Evolutionary conservation across 1,284 basidiomycete genomes (phyloP).

Genomic region (Apiotrichum domesticum): DNA sequence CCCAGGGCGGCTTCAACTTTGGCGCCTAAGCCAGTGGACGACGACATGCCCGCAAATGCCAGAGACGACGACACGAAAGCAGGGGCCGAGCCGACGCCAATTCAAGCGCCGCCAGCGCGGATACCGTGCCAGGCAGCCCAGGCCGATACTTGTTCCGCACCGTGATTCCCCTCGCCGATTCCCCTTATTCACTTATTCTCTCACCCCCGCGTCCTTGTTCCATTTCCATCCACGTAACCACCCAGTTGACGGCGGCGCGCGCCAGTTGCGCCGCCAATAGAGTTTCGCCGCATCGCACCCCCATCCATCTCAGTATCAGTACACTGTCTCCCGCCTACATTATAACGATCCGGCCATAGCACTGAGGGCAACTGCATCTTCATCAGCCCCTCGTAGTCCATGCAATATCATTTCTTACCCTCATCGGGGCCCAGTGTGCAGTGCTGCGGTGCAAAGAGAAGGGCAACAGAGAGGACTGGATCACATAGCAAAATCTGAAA

Average conservation of each 20-base stretch:
- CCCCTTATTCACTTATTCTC: not conserved
- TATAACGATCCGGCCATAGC: slow-evolving; percentile 16
- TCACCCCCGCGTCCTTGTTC: not conserved
- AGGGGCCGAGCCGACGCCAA: too few relatives aligned
- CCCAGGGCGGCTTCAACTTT: slow-evolving; percentile 93
- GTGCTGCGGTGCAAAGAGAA: not conserved
- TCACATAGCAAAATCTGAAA: too few relatives aligned
- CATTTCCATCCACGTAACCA: not conserved
- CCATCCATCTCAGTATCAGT: slow-evolving; percentile 3
- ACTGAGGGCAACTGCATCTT: slow-evolving; percentile 15
- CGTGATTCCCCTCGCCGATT: not conserved
- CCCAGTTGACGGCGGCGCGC: slow-evolving; percentile 4
- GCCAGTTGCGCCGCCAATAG: slow-evolving; percentile 10
- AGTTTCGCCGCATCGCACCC: slow-evolving; percentile 9
- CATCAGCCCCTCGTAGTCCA: slow-evolving; percentile 12
- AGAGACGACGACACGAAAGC: too few relatives aligned
- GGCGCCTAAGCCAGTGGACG: slow-evolving; percentile 1
- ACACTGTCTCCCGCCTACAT: slow-evolving; percentile 7
- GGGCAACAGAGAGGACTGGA: too few relatives aligned
- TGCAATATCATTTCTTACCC: not conserved
- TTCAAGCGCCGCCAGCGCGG: not conserved
- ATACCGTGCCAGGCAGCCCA: not conserved
- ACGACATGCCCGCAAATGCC: not conserved
- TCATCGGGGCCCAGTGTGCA: not conserved
- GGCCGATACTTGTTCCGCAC: not conserved